Evolutionary conservation across 148 eudicot species (phyloP).

Genomic region (Silene conica): DNA sequence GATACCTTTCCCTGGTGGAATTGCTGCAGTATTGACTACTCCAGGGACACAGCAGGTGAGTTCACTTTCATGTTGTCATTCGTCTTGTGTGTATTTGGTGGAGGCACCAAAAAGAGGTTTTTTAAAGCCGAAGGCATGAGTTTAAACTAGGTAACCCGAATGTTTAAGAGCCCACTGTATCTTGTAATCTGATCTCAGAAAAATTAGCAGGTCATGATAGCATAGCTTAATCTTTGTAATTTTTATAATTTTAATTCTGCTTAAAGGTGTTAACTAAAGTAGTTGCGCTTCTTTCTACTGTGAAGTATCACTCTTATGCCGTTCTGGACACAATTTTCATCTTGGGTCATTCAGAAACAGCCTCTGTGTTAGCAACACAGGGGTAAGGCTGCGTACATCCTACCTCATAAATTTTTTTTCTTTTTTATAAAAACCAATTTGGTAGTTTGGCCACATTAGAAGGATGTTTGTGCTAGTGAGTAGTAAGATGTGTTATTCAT

Average conservation of each 20-base stretch:
- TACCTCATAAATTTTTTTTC: neutral
- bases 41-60: slow-evolving; percentile 56
- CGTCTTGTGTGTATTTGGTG: neutral
- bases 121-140: neutral
- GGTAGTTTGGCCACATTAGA: neutral
- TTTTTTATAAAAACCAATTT: neutral
- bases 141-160: neutral
- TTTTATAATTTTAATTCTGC: too few species aligned
- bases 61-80: neutral
- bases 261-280: neutral
- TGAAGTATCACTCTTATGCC: neutral
- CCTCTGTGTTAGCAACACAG: too few species aligned
- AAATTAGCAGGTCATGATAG: neutral
- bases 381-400: too few species aligned
- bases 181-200: neutral
- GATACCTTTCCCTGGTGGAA: slow-evolving; percentile 43
- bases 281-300: too few species aligned
- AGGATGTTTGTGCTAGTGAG: neutral
- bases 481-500: slow-evolving; percentile 1
- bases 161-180: neutral
- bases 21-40: slow-evolving; percentile 67
- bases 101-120: slow-evolving; percentile 2
- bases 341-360: too few species aligned
- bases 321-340: neutral
- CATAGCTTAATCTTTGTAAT: neutral